These are phyloP conservation scores for Tylopilus orsonianus DNA, from an alignment of 1,284 basidiomycete genomes.

Conservation along the genomic window DNA sequence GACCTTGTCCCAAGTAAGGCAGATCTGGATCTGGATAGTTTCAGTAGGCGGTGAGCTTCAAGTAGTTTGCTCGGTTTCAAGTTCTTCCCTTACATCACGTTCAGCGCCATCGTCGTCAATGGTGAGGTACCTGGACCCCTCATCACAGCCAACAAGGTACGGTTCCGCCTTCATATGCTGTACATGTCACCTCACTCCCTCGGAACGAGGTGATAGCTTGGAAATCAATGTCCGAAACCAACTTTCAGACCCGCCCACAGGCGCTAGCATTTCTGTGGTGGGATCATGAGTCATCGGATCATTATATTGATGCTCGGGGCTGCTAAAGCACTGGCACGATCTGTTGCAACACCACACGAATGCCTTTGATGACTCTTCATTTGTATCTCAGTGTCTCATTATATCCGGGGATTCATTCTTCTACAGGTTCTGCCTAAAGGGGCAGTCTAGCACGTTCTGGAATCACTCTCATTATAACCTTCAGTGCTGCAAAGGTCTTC, in stretches of 20 bases:
- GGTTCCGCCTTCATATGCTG: slow-evolving; percentile 32
- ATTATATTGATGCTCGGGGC: background rate
- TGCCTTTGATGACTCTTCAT: slow-evolving; percentile 30
- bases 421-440: slow-evolving; percentile 37
- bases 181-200: slow-evolving; percentile 27
- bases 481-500: slow-evolving; percentile 34
- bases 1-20: slow-evolving; percentile 30
- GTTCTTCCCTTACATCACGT: background rate
- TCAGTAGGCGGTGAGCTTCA: slow-evolving; percentile 18
- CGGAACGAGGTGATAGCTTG: slow-evolving; percentile 31
- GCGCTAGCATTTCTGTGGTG: slow-evolving; percentile 34
- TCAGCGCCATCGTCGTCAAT: slow-evolving; percentile 29
- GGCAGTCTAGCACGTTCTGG: slow-evolving; percentile 43
- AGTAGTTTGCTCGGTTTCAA: background rate
- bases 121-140: slow-evolving; percentile 24
- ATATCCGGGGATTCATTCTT: slow-evolving; percentile 37
- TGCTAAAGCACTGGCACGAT: slow-evolving; percentile 39
- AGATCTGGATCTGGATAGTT: slow-evolving; percentile 36
- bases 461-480: slow-evolving; percentile 45
- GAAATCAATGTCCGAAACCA: slow-evolving; percentile 30
- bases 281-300: slow-evolving; percentile 24
- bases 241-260: slow-evolving; percentile 28
- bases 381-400: slow-evolving; percentile 51
- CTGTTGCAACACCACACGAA: slow-evolving; percentile 30
- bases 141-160: slow-evolving; percentile 27